Conservation (phyloP, 768 basidiomycete species). For the Leccinellum rugosiceps region DNA sequence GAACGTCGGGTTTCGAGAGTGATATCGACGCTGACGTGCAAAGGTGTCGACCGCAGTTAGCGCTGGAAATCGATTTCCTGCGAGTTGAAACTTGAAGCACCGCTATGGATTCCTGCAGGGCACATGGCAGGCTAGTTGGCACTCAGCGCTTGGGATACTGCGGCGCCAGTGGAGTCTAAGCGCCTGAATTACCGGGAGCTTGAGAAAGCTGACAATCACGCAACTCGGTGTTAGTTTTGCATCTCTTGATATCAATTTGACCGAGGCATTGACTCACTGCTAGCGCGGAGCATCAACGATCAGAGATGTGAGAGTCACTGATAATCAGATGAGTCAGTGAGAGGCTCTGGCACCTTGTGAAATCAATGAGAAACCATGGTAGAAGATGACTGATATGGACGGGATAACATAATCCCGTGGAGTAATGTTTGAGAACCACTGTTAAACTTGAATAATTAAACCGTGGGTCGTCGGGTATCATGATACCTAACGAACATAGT, state of each 20-base stretch:
- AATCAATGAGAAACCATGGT: neutral
- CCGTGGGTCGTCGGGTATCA: neutral
- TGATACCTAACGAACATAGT: neutral
- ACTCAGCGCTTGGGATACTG: neutral
- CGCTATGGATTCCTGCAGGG: neutral
- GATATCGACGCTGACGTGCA: neutral
- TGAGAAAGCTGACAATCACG: neutral
- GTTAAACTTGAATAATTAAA: no score
- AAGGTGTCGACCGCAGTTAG: neutral
- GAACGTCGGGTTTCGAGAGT: no score
- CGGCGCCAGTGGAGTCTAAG: no score
- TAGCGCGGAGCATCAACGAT: neutral
- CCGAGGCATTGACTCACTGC: neutral
- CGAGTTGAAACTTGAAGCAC: neutral
- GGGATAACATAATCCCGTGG: neutral
- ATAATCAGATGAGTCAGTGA: neutral
- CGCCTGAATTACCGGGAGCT: neutral
- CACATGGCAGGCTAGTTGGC: neutral
- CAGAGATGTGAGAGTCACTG: neutral
- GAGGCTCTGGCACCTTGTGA: neutral
- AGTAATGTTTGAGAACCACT: neutral
- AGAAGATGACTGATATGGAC: neutral
- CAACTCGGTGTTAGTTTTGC: neutral
- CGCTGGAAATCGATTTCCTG: neutral
- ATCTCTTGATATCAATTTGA: neutral